Percentiles rank a stretch among this genome's conserved stretches.
Evolutionary conservation across 495 filamentous ascomycete species (phyloP).

Genomic region (Xylaria palmicola): DNA sequence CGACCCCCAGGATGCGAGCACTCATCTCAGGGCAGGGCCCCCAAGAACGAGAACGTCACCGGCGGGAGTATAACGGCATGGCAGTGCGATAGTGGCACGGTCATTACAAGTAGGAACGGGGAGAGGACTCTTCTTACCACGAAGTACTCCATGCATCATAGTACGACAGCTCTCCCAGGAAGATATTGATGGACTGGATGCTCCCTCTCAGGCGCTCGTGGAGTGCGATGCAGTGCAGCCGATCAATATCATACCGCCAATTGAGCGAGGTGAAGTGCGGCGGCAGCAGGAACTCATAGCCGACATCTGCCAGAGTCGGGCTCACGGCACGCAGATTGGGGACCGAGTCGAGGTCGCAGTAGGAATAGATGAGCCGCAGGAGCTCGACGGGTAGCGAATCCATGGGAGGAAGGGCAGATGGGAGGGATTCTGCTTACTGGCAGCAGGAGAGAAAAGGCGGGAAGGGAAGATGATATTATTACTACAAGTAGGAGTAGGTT

Average conservation of each 20-base stretch:
- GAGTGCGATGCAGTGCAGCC: constrained; percentile 42
- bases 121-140: constrained; percentile 22
- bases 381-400: constrained; percentile 48
- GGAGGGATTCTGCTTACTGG: constrained; percentile 1
- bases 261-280: constrained; percentile 42
- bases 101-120: too few species aligned
- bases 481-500: not conserved
- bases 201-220: constrained; percentile 41
- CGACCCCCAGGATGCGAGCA: not conserved
- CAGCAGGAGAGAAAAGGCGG: constrained; percentile 7
- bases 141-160: constrained; percentile 43
- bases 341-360: constrained; percentile 40
- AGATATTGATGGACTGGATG: constrained; percentile 44
- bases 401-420: constrained; percentile 20
- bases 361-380: constrained; percentile 45
- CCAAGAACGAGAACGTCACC: not conserved
- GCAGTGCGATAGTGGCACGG: not conserved
- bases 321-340: constrained; percentile 41
- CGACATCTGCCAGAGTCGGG: constrained; percentile 40
- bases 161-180: constrained; percentile 44
- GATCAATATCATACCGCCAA: constrained; percentile 48
- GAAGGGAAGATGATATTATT: not conserved
- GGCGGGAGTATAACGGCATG: not conserved
- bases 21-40: not conserved
- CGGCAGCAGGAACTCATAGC: constrained; percentile 44